phyloP scores from a whole-genome alignment of 78 protist species.

The Dictyostelium capitatum region DNA sequence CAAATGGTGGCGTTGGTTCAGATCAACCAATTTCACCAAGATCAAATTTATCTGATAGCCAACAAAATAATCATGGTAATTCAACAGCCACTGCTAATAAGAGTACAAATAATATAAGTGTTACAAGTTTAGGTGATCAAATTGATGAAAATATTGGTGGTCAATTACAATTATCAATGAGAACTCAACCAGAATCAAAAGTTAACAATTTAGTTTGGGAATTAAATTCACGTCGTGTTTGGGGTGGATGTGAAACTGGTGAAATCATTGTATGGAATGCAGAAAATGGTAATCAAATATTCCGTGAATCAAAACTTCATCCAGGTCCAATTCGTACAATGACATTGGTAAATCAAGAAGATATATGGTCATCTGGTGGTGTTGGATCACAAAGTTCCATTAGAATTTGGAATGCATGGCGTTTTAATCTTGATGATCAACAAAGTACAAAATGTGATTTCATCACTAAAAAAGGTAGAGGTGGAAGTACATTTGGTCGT shows the following conservation, averaged over 20 bases:
- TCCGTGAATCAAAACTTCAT: conserved; percentile 45
- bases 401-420: conserved; percentile 72
- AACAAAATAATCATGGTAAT: not conserved
- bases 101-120: conserved; percentile 24
- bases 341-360: conserved; percentile 48
- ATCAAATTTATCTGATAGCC: not conserved
- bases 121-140: conserved; percentile 29
- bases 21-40: not conserved
- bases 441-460: conserved; percentile 22
- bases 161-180: conserved; percentile 47
- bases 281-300: conserved; percentile 59
- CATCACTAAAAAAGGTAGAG: conserved; percentile 52
- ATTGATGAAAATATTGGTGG: conserved; percentile 32
- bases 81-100: conserved; percentile 27
- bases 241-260: conserved; percentile 67
- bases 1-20: not conserved
- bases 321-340: conserved; percentile 48
- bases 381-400: conserved; percentile 31
- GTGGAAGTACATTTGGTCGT: conserved; percentile 31
- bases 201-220: conserved; percentile 55
- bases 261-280: conserved; percentile 73
- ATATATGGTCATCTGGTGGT: conserved; percentile 73
- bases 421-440: conserved; percentile 63
- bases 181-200: conserved; percentile 26
- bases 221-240: conserved; percentile 31